Base-by-base conservation (phyloP, 192 early-diverging fungal species). In the Backusella mclennaniae region DNA sequence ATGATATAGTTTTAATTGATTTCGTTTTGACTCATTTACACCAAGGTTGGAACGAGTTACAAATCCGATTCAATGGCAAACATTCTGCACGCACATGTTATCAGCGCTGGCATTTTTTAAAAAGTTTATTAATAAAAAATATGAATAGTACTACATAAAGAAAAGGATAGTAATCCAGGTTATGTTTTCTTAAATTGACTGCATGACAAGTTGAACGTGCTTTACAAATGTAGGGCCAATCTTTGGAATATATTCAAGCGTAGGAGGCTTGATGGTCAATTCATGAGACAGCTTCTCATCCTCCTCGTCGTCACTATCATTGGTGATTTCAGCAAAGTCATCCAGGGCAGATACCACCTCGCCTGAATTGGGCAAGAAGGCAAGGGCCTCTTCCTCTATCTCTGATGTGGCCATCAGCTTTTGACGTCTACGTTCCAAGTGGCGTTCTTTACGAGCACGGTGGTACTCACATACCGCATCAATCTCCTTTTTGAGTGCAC, bases 311-410 rank as follows among this genome's bases (percentile, higher is more conserved):
- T 76, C 31, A 19, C 44, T 31, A 9, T 53, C 69, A 4, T 74
- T 72, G 2, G 80, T 76, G 12, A 85, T 70, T 21, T 87, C 86
- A 26, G 82, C 84, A 66, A 87, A 73, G 41, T 87, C 84, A 21
- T 84, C 77, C 23, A 85, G 66, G 21, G 66, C 80, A n/a, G 38
- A 67, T 71, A 41, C 67, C 35, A 67, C 39, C 56, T 70, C 76
- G 8, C 66, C 67, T 7, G 26, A 23, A 36, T 67, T 38, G 17
- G 19, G 49, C 19, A 59, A 23, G 15, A 72, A 44, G 15, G 66
- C 52, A 53, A 66, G 12, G 9, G 73, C 19, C 8, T 52, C 39
- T 35, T 36, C 38, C 4, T 74, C 44, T 29, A 52, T 39, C 0
- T 71, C 75, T 4, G 56, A 63, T 67, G 74, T 39, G n/a, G 56